These are phyloP conservation scores for Aureobasidium uvarum DNA, from an alignment of 2,329 filamentous ascomycete genomes.

Conservation along the genomic window DNA sequence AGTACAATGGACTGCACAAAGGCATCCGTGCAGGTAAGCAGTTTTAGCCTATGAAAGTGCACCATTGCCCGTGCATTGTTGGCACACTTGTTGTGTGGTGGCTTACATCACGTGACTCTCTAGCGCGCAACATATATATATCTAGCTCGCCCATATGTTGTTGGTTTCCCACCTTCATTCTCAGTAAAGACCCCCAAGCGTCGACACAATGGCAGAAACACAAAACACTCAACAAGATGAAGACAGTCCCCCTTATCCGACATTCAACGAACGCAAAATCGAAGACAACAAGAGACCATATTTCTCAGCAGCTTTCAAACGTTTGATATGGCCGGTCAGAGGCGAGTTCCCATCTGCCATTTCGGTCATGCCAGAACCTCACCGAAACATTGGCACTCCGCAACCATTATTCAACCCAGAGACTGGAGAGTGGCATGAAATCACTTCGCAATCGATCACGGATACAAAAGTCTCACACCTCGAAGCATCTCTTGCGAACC, in stretches of 20 bases:
- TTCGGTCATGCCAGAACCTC: conserved; percentile 6
- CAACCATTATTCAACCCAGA: background rate
- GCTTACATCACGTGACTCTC: background rate
- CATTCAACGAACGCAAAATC: background rate
- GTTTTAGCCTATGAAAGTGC: too few species aligned
- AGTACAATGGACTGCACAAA: too few species aligned
- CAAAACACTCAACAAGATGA: background rate
- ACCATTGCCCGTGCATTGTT: too few species aligned
- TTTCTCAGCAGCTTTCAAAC: background rate
- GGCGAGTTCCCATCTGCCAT: conserved; percentile 7
- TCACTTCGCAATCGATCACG: conserved; percentile 8
- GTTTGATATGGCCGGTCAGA: conserved; percentile 5
- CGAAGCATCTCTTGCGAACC: conserved; percentile 1
- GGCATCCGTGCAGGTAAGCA: too few species aligned
- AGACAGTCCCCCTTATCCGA: conserved; percentile 10
- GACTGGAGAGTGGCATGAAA: conserved; percentile 8
- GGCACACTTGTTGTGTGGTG: background rate
- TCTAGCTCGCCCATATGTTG: background rate
- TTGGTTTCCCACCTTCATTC: background rate
- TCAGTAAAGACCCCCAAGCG: too few species aligned
- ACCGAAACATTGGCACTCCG: background rate
- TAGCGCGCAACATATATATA: background rate
- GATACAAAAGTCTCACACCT: conserved; percentile 5
- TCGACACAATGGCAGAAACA: conserved; percentile 4
- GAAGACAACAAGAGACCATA: background rate